These are phyloP conservation scores for Leishmania braziliensis DNA, from an alignment of 208 protist species.

Conservation along the genomic window DNA sequence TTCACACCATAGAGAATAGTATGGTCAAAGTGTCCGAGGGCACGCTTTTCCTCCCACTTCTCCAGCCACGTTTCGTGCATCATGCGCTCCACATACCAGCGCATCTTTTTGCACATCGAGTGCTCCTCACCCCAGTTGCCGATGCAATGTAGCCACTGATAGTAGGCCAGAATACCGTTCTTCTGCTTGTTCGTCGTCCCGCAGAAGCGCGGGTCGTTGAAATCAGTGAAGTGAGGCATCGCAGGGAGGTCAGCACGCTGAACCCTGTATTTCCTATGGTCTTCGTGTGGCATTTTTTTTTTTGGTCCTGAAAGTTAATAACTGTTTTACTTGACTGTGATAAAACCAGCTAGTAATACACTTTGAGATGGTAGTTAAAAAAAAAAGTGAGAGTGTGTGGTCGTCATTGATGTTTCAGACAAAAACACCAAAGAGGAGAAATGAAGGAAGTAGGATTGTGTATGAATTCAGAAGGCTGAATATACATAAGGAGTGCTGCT, in stretches of 20 bases:
- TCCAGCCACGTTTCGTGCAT: slow-evolving; percentile 89
- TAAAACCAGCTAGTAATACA: not conserved
- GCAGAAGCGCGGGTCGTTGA: slow-evolving; percentile 84
- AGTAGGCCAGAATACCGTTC: slow-evolving; percentile 89
- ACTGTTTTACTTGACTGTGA: not conserved
- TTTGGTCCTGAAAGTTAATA: not conserved
- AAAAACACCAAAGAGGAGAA: not conserved
- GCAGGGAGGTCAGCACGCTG: slow-evolving; percentile 82
- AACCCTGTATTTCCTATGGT: slow-evolving; percentile 86
- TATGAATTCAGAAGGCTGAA: not conserved
- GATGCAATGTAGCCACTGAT: slow-evolving; percentile 92
- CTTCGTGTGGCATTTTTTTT: slow-evolving; percentile 76
- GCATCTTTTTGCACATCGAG: slow-evolving; percentile 93
- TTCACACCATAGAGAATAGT: slow-evolving; percentile 86
- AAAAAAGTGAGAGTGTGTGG: not conserved
- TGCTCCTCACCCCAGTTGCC: slow-evolving; percentile 93
- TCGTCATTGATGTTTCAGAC: not conserved
- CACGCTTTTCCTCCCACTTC: slow-evolving; percentile 90
- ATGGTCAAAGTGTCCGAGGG: slow-evolving; percentile 89
- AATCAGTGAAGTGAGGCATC: slow-evolving; percentile 87
- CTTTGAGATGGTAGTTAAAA: not conserved
- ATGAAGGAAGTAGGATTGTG: not conserved
- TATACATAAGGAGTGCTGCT: not conserved
- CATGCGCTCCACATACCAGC: slow-evolving; percentile 91
- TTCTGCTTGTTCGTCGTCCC: slow-evolving; percentile 79